These are phyloP conservation scores for Sporothrix brasiliensis DNA, from an alignment of 2,329 filamentous ascomycete genomes.

Conservation along the genomic window DNA sequence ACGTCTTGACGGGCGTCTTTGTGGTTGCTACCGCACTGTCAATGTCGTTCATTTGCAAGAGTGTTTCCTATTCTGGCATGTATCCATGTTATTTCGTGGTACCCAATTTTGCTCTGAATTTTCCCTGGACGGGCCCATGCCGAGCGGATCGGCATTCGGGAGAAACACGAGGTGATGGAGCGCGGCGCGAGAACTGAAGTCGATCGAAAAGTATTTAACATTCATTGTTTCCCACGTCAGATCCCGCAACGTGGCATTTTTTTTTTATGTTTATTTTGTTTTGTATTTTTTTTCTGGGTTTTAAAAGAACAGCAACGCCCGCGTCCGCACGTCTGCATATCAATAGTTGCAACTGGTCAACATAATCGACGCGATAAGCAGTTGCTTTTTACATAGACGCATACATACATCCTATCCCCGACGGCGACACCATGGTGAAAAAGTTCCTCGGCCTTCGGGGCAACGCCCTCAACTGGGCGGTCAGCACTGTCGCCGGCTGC, in stretches of 20 bases:
- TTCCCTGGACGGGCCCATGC: background rate
- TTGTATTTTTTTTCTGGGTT: background rate
- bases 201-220: constrained; percentile 12
- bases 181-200: background rate
- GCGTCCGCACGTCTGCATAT: background rate
- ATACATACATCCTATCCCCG: background rate
- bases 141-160: constrained; percentile 13
- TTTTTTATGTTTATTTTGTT: background rate
- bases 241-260: constrained; percentile 2
- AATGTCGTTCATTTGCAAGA: background rate
- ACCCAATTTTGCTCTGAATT: background rate
- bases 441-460: constrained; percentile 68
- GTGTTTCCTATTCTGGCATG: background rate
- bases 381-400: background rate
- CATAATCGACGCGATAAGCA: background rate
- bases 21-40: too few relatives aligned
- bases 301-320: background rate
- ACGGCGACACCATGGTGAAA: constrained; percentile 13
- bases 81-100: background rate
- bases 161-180: background rate
- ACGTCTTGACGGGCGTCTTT: background rate
- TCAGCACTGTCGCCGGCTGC: constrained; percentile 71
- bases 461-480: constrained; percentile 66
- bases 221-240: background rate
- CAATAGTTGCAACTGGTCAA: background rate